phyloP scores from a whole-genome alignment of 2,329 filamentous ascomycete species.

The Cladobotryum protrusum region DNA sequence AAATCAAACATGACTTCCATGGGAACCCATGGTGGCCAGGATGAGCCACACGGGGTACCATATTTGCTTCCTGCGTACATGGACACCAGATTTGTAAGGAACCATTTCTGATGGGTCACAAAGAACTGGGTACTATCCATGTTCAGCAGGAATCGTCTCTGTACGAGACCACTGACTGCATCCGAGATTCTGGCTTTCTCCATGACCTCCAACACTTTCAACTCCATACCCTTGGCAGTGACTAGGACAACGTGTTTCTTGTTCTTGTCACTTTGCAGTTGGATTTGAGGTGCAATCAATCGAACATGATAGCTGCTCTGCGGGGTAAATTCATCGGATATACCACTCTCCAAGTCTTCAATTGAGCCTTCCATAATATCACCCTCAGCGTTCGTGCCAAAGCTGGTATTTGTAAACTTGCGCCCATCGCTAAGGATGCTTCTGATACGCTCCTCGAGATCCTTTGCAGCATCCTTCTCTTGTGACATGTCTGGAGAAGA shows the following conservation, averaged over 20 bases:
- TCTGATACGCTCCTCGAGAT: slow-evolving; percentile 78
- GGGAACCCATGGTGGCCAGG: slow-evolving; percentile 97
- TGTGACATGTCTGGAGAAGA: slow-evolving; percentile 35
- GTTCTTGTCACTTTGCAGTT: slow-evolving; percentile 97
- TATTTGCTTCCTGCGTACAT: slow-evolving; percentile 94
- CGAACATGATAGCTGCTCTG: slow-evolving; percentile 94
- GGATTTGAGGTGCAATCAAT: slow-evolving; percentile 94
- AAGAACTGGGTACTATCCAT: slow-evolving; percentile 99
- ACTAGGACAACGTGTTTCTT: slow-evolving; percentile 94
- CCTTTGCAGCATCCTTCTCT: slow-evolving; percentile 53
- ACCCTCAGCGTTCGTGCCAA: slow-evolving; percentile 27
- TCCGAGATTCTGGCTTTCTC: slow-evolving; percentile 91
- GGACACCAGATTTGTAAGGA: slow-evolving; percentile 75
- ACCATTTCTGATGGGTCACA: slow-evolving; percentile 88
- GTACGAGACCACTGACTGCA: slow-evolving; percentile 88
- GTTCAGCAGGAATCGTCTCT: slow-evolving; percentile 85
- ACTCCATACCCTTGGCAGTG: slow-evolving; percentile 94
- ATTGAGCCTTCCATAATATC: slow-evolving; percentile 37
- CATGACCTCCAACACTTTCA: slow-evolving; percentile 97
- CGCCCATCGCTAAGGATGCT: slow-evolving; percentile 79
- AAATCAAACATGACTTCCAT: slow-evolving; percentile 99
- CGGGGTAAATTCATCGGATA: slow-evolving; percentile 79
- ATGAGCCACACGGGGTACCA: slow-evolving; percentile 73
- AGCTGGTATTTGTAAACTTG: slow-evolving; percentile 56
- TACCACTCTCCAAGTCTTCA: slow-evolving; percentile 64